These are phyloP conservation scores for Vanrija humicola DNA, from an alignment of 1,284 basidiomycete genomes.

Conservation along the genomic window DNA sequence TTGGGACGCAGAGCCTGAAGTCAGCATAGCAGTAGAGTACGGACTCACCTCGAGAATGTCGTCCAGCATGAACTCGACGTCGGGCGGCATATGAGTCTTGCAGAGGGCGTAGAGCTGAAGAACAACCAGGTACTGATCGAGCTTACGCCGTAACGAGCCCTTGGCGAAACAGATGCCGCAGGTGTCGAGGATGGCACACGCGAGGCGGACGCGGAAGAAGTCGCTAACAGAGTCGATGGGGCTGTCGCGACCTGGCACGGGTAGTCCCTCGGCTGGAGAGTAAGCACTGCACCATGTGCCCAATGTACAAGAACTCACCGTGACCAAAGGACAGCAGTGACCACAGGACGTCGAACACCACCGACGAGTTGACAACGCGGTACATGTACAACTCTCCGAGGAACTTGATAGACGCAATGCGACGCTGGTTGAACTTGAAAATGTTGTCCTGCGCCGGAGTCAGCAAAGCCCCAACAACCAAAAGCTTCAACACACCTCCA, in stretches of 20 bases:
- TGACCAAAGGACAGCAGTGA: constrained; percentile 93
- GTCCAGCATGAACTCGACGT: constrained; percentile 92
- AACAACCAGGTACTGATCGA: constrained; percentile 87
- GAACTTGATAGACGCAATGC: constrained; percentile 87
- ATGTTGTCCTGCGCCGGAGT: constrained; percentile 62
- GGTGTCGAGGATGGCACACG: constrained; percentile 88
- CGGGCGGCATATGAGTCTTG: constrained; percentile 87
- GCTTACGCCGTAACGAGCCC: constrained; percentile 80
- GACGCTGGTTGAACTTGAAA: constrained; percentile 90
- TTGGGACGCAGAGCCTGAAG: constrained; percentile 74
- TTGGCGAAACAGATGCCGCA: constrained; percentile 98
- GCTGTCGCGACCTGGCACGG: constrained; percentile 72
- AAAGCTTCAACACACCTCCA: constrained; percentile 57
- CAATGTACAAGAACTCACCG: constrained; percentile 57
- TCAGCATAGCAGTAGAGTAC: neutral
- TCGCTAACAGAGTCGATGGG: constrained; percentile 88
- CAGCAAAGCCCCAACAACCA: neutral
- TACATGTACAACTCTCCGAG: constrained; percentile 97
- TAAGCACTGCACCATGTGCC: neutral
- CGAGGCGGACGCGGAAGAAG: constrained; percentile 87
- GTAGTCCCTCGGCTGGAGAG: constrained; percentile 68
- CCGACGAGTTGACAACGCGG: constrained; percentile 78
- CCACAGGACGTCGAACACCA: constrained; percentile 94
- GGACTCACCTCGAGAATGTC: constrained; percentile 79
- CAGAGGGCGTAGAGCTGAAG: constrained; percentile 89